Evolutionary conservation across 164 flowering plant species (phyloP), one percentile per base, ranked within the genome.

Genomic region (Stephania japonica): DNA sequence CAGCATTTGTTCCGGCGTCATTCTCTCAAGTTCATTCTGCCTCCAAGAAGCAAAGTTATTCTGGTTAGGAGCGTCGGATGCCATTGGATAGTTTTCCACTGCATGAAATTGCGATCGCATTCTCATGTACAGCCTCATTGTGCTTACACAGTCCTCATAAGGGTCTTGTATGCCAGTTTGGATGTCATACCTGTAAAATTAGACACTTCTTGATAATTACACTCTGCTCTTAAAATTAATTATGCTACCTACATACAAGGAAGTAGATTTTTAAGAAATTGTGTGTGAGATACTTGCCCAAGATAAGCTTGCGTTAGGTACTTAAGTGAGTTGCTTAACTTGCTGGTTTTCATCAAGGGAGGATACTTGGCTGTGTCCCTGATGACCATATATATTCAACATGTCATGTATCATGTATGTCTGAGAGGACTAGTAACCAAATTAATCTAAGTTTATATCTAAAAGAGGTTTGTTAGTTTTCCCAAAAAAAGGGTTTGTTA

Each of bases 291-390:
- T 61, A 81, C 84, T 81, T 83, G 75, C 95, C 98, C 98, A 7
- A 89, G 88, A 76, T 91, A 91, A 71, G 92, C 84, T 78, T 86
- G 94, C 42, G 93, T 84, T 18, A 94, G 84, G 81, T 89, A 91
- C 82, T 91, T 92, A 77, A 92, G 88, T 18, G 99, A 87, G 84
- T 94, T 92, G 86, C 97, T 91, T 49, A 92, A 90, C 88, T 92
- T 92, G 91, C 94, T 91, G 75, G 98, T 88, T 79, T 92, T 92
- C 97, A 92, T 86, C 84, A 94, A 72, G 65, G 98, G 95, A 68
- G 95, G 94, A 78, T 91, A 92, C 79, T 91, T 87, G 71, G 98
- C 95, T 12, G 92, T 91, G 73, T 90, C 97, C 86, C 97, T 92
- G 81, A 18, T 92, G 81, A 18, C 68, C 25, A 68, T 13, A 32